phyloP scores from a whole-genome alignment of 768 basidiomycete genomes.

The Fomitopsis pulvina region DNA sequence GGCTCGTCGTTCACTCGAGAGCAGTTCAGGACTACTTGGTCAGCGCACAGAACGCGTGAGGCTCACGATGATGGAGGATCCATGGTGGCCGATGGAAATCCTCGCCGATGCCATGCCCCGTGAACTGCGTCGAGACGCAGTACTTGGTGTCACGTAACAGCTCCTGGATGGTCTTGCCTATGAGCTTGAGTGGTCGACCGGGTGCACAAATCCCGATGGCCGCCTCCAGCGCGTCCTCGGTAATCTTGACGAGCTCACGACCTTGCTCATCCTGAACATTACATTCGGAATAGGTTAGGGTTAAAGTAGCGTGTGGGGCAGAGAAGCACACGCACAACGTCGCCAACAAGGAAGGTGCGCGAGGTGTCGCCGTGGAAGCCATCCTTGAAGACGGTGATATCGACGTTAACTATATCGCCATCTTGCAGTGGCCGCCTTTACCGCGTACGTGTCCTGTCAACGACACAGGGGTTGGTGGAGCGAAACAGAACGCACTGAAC shows the following conservation, averaged over 20 bases:
- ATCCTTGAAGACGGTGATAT: conserved; percentile 78
- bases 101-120: conserved; percentile 83
- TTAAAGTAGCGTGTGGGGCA: not conserved
- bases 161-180: conserved; percentile 65
- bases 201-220: conserved; percentile 77
- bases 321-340: conserved; percentile 46
- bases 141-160: conserved; percentile 39
- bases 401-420: conserved; percentile 85
- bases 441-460: not conserved
- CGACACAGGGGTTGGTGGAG: not conserved
- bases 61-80: conserved; percentile 74
- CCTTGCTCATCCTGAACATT: conserved; percentile 70
- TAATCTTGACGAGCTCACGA: conserved; percentile 52
- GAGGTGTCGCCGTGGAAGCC: conserved; percentile 92
- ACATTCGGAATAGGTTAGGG: not conserved
- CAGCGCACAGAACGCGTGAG: too few relatives aligned
- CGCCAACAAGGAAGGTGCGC: conserved; percentile 72
- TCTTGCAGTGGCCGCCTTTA: conserved; percentile 69
- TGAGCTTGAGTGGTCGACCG: conserved; percentile 57
- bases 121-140: conserved; percentile 65
- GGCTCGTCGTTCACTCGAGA: conserved; percentile 84
- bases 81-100: conserved; percentile 78
- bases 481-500: conserved; percentile 35
- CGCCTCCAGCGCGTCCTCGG: conserved; percentile 56
- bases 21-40: not conserved